Base-by-base conservation (phyloP, 306 rosid species). In the Rubus idaeus region DNA sequence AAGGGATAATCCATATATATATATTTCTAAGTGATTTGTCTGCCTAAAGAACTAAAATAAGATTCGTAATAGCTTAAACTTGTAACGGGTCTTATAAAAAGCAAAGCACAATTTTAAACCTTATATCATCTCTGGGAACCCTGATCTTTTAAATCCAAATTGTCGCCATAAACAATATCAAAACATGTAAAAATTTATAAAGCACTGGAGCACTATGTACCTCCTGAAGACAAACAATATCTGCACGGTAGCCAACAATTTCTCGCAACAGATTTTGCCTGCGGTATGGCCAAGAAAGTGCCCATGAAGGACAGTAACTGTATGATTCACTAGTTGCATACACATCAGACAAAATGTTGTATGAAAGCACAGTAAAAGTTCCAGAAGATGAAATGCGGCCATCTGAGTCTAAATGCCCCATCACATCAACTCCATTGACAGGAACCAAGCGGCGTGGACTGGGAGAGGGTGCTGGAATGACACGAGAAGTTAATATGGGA, bases 161-260 rank as follows among this genome's bases (percentile, higher is more conserved):
- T 37, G 0, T 23, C 5, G 68, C 68, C 39, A 17, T 16, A 8
- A 65, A 39, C 64, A 70, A 62, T 35, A 51, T 68, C 50, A 75
- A 62, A 70, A 76, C 77, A 68, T 68, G 68, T 73, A 75, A 70
- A 26, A 45, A 49, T 39, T 20, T 17, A 52, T 7, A 20, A 77
- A 78, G 78, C 57, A 79, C 53, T 70, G 62, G 45, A 18, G 44
- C n/a, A 35, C 35, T 35, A 61, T 23, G 64, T 91, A 96, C 99
- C 99, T 96, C 99, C 86, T 96, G 99, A 70, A 96, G 99, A 83
- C 99, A 96, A 77, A 96, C 90, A 78, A 96, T 91, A 84, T 96
- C 99, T 9, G 99, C 93, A 44, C 89, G 91, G 70, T 96, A 96
- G 69, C 94, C 97, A 78, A 96, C 96, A 70, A 96, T 96, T 88